A percentile compares a stretch with the other conserved stretches of the same genome.
phyloP scores from a whole-genome alignment of 2,329 filamentous ascomycete genomes.

The Scolecobasidium constrictum region DNA sequence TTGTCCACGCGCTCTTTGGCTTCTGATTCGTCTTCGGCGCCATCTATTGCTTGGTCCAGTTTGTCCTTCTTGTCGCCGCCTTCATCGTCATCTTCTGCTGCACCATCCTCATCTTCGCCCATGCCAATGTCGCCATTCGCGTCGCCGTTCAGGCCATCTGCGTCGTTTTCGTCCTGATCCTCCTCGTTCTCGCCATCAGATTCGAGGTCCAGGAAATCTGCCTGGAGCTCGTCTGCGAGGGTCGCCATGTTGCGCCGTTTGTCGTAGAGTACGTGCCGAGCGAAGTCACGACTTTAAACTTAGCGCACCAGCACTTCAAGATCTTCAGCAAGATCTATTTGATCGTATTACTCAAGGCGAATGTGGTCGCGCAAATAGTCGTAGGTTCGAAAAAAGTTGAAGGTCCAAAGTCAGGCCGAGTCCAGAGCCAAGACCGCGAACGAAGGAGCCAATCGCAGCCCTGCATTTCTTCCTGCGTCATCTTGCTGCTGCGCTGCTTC shows the following conservation, averaged over 20 bases:
- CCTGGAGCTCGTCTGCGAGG: conserved; percentile 81
- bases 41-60: conserved; percentile 39
- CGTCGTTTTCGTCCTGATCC: conserved; percentile 18
- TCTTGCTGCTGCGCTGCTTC: too few relatives aligned
- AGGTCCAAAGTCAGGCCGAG: too few relatives aligned
- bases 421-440: too few relatives aligned
- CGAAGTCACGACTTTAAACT: too few relatives aligned
- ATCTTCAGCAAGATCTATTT: too few relatives aligned
- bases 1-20: conserved; percentile 67
- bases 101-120: not conserved
- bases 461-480: too few relatives aligned
- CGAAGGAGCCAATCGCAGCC: too few relatives aligned
- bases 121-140: conserved; percentile 10
- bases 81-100: conserved; percentile 11
- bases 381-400: too few relatives aligned
- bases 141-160: conserved; percentile 19
- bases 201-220: conserved; percentile 80
- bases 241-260: conserved; percentile 68
- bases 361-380: too few relatives aligned
- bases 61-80: conserved; percentile 44
- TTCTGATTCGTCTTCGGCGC: conserved; percentile 30
- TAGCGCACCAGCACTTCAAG: too few relatives aligned
- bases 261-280: too few relatives aligned
- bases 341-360: too few relatives aligned
- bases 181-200: conserved; percentile 60